A percentile compares a stretch with the other conserved stretches of the same genome.
These are phyloP conservation scores for Euryodendron excelsum DNA, from an alignment of 148 eudicot species.

Conservation along the genomic window DNA sequence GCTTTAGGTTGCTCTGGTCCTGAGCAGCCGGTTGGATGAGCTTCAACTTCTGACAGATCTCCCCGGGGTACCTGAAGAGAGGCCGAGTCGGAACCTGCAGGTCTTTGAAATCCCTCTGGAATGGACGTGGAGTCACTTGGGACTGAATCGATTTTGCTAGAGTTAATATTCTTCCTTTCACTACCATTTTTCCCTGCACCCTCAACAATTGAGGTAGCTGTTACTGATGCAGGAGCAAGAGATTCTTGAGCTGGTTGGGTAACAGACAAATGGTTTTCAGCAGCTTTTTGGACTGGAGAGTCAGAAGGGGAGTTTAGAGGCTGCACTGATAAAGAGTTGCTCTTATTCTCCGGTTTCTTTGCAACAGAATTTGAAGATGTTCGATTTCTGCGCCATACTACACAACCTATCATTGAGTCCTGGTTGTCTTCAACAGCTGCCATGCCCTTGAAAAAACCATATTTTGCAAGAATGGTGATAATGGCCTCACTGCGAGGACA, in stretches of 20 bases:
- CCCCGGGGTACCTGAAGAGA: too few species aligned
- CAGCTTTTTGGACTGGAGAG: conserved; percentile 18
- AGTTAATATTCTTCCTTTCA: conserved; percentile 23
- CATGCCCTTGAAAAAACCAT: conserved; percentile 71
- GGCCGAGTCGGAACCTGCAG: too few species aligned
- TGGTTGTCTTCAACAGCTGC: conserved; percentile 44
- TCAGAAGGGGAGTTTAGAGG: conserved; percentile 31
- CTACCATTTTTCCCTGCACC: conserved; percentile 12
- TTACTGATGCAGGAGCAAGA: too few species aligned
- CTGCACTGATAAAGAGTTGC: conserved; percentile 19
- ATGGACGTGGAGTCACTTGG: background rate
- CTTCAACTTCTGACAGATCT: too few species aligned
- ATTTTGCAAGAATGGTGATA: conserved; percentile 63
- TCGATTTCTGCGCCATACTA: conserved; percentile 62
- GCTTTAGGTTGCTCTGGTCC: conserved; percentile 23
- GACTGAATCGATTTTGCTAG: background rate
- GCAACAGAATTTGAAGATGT: conserved; percentile 30
- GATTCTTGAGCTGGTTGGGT: conserved; percentile 22
- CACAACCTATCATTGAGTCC: conserved; percentile 66
- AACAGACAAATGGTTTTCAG: conserved; percentile 20
- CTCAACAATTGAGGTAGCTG: too few species aligned
- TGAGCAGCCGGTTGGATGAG: conserved; percentile 12
- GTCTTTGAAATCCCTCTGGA: conserved; percentile 5
- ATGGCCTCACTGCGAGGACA: conserved; percentile 66
- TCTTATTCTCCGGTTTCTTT: conserved; percentile 26